Base-by-base conservation (phyloP, 2,329 filamentous ascomycete genomes). In the Biscogniauxia mediterranea region DNA sequence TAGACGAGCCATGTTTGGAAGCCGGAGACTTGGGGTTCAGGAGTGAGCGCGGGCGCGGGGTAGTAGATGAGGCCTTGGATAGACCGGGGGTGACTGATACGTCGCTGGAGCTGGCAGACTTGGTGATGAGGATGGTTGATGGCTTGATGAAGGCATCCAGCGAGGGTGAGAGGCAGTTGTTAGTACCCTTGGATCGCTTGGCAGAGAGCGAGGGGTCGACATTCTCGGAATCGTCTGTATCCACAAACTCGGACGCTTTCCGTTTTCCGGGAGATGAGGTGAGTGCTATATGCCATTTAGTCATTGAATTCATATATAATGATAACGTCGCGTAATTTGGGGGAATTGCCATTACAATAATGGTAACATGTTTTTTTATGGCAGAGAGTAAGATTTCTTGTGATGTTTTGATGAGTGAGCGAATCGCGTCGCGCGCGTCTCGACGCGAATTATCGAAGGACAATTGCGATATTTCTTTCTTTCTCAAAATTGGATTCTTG, bases 211-310 rank as follows among this genome's bases (percentile, higher is more conserved):
- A 64, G 5, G 86, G 86, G 73, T 88, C 85, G 67, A 88, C 78
- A 70, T 89, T 89, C 76, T 89, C 86, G 55, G 73, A 79, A 73
- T 88, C 81, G 68, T 83, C 80, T 11, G 71, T 71, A 62, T 85
- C 81, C 56, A 81, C 71, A 50, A 80, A 72, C 32, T 84, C 81
- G 38, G 75, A 67, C 19, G 83, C 85, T 75, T 89, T 89, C 65
- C 86, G 81, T 75, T 89, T 89, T 60, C 71, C 74, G 11, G 79
- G 69, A 3, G 79, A 73, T 2, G 77, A 67, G 23, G 79, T 66
- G 63, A 79, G 66, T 62, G 81, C 82, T 84, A 67, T 13, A 52
- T 60, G 56, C 23, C 57, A 57, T 56, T 77, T 71, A 77, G 74
- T 64, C 60, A 55, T 61, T 50, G n/a, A 53, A 59, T 32, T 17